Percentiles rank a stretch among this genome's conserved stretches.
phyloP scores from a whole-genome alignment of 805 yeast genomes.

The Pichia exigua region DNA sequence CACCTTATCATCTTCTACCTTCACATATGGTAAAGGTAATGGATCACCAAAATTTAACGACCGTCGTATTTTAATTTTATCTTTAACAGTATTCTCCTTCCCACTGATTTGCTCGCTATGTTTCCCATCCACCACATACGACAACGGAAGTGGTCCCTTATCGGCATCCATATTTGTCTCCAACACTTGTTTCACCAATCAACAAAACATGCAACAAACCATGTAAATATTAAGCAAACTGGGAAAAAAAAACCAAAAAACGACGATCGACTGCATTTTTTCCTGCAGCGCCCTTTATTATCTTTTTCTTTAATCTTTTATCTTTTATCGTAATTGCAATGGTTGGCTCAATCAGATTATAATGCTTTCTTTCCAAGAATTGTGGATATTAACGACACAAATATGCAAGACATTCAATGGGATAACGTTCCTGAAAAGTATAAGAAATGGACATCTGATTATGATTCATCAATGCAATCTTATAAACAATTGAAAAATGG shows the following conservation, averaged over 20 bases:
- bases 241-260: background rate
- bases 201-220: background rate
- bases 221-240: background rate
- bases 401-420: background rate
- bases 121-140: conserved; percentile 1
- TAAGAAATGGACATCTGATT: conserved; percentile 1
- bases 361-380: background rate
- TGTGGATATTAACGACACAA: background rate
- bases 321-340: background rate
- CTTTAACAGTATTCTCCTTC: background rate
- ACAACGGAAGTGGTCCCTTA: conserved; percentile 1
- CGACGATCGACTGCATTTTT: background rate
- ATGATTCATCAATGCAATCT: conserved; percentile 1
- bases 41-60: conserved; percentile 19
- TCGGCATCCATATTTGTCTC: background rate
- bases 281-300: background rate
- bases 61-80: background rate
- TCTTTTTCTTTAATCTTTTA: background rate
- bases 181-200: background rate
- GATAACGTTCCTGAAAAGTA: background rate
- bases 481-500: conserved; percentile 2
- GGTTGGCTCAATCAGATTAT: background rate
- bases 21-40: conserved; percentile 18
- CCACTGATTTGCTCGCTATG: background rate
- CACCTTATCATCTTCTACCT: background rate